phyloP scores from a whole-genome alignment of 2,329 filamentous ascomycete species.

The Arachnomyces sp. region DNA sequence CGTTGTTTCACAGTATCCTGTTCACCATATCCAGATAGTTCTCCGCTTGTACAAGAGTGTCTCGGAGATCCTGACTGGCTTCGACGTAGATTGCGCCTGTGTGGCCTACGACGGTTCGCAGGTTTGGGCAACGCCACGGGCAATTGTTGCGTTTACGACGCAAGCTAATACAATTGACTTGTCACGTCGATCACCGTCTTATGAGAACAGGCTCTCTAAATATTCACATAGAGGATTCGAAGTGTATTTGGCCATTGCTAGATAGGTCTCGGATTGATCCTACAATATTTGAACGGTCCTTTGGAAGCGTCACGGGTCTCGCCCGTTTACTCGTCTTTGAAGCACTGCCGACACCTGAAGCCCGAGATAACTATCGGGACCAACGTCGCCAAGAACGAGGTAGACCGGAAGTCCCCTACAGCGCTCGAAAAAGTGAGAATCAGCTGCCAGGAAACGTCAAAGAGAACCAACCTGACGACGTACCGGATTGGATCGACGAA shows the following conservation, averaged over 20 bases:
- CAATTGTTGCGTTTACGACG: constrained; percentile 68
- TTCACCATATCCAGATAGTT: constrained; percentile 76
- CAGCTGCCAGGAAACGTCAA: constrained; percentile 60
- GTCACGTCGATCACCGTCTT: constrained; percentile 74
- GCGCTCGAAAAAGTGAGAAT: constrained; percentile 36
- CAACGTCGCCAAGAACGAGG: constrained; percentile 65
- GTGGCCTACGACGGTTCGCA: constrained; percentile 72
- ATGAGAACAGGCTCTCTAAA: constrained; percentile 78
- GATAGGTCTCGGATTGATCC: constrained; percentile 69
- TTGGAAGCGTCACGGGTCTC: constrained; percentile 65
- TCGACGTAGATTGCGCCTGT: constrained; percentile 78
- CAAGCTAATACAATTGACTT: constrained; percentile 76
- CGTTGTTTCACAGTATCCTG: constrained; percentile 74
- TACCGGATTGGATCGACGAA: constrained; percentile 72
- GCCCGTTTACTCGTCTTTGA: constrained; percentile 73
- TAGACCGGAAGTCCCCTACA: constrained; percentile 45
- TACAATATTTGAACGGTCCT: constrained; percentile 77
- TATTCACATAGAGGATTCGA: constrained; percentile 82
- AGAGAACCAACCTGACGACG: constrained; percentile 66
- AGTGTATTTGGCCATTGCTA: constrained; percentile 65
- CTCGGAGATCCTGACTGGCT: constrained; percentile 76
- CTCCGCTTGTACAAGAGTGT: constrained; percentile 76
- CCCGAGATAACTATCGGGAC: constrained; percentile 62
- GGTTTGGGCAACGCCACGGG: constrained; percentile 69
- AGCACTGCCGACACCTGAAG: constrained; percentile 59